Conservation (phyloP, 306 rosid species). For the Echinosophora koreensis region DNA sequence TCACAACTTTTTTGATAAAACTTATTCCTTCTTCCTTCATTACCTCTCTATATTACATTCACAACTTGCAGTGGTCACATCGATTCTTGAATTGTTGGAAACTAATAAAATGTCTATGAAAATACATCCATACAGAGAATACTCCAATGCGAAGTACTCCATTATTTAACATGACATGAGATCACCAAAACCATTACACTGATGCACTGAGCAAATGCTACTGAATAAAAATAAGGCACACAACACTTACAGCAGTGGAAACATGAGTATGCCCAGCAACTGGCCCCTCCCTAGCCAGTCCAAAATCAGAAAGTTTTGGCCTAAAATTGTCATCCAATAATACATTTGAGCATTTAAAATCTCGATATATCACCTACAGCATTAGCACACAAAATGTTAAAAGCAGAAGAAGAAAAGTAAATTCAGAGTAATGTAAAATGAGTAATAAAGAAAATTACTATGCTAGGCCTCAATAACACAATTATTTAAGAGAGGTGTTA, state of each 20-base stretch:
- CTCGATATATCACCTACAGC: conserved; percentile 78
- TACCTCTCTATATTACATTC: not conserved
- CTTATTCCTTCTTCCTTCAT: not conserved
- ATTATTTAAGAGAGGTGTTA: no score
- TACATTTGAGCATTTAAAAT: conserved; percentile 79
- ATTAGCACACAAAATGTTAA: conserved; percentile 14
- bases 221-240: conserved; percentile 13
- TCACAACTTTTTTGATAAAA: not conserved
- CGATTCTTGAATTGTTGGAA: not conserved
- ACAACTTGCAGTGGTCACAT: not conserved
- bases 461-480: not conserved
- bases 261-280: conserved; percentile 77
- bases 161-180: not conserved
- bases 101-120: not conserved
- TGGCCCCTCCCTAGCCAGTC: conserved; percentile 95
- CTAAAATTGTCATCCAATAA: conserved; percentile 72
- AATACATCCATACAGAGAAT: conserved; percentile 23
- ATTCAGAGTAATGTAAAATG: not conserved
- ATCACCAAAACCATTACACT: not conserved
- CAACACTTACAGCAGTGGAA: conserved; percentile 83
- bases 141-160: conserved; percentile 3
- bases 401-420: not conserved
- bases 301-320: conserved; percentile 90
- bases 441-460: not conserved
- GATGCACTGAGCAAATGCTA: conserved; percentile 23